Percentiles rank a stretch among this genome's conserved stretches.
Evolutionary conservation across 768 basidiomycete species (phyloP).

Genomic region (Mycena latifolia): DNA sequence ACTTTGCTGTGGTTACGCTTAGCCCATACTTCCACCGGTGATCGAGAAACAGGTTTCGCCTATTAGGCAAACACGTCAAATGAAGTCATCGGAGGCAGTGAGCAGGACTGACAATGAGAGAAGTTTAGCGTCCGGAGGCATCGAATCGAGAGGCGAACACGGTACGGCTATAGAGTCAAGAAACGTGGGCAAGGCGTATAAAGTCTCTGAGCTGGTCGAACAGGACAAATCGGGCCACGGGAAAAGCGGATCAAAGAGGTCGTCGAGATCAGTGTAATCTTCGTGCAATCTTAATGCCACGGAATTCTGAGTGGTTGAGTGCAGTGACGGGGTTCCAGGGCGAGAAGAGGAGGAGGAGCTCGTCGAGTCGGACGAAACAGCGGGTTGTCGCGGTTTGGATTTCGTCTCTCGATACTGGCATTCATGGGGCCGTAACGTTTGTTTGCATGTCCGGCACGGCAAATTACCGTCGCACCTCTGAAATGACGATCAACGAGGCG

Average conservation of each 20-base stretch:
- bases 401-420: too few species aligned
- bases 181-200: conserved; percentile 4
- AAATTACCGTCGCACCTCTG: not conserved
- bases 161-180: conserved; percentile 8
- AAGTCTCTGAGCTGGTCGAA: not conserved
- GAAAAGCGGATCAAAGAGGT: conserved; percentile 7
- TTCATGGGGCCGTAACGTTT: not conserved
- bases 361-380: conserved; percentile 14
- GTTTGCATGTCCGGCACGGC: not conserved
- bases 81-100: not conserved
- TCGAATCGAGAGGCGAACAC: not conserved
- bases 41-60: conserved; percentile 22
- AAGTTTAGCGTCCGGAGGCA: not conserved
- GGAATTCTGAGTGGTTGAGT: not conserved
- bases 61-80: not conserved
- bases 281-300: conserved; percentile 1
- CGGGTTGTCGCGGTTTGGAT: too few species aligned
- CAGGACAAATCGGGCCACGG: conserved; percentile 10
- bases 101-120: conserved; percentile 3
- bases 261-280: not conserved
- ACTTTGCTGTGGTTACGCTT: conserved; percentile 17
- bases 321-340: conserved; percentile 9
- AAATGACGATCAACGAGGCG: not conserved
- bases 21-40: conserved; percentile 33
- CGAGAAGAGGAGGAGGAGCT: conserved; percentile 26